These are phyloP conservation scores for Wickerhamiella slavikovae DNA, from an alignment of 805 yeast species.

Conservation along the genomic window DNA sequence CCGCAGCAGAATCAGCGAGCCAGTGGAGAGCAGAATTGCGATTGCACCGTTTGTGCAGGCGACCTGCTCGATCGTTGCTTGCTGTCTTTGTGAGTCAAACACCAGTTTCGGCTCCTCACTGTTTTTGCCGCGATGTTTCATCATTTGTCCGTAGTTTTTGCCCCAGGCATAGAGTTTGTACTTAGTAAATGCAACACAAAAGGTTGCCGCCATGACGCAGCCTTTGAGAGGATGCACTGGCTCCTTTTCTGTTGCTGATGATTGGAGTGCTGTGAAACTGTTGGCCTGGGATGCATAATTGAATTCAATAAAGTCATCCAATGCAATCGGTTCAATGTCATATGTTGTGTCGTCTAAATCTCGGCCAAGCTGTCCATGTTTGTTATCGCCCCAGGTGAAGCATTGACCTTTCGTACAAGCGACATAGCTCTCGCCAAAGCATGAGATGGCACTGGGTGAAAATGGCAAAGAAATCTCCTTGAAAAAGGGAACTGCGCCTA, in stretches of 20 bases:
- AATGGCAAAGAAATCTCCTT: too few relatives aligned
- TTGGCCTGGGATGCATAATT: slow-evolving; percentile 1
- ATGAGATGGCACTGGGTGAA: too few relatives aligned
- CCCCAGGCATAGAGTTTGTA: slow-evolving; percentile 11
- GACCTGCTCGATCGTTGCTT: slow-evolving; percentile 5
- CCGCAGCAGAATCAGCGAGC: slow-evolving; percentile 3
- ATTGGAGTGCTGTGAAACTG: slow-evolving; percentile 7
- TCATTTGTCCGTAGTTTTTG: slow-evolving; percentile 11
- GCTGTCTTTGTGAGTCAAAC: slow-evolving; percentile 1
- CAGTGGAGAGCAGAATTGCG: slow-evolving; percentile 6
- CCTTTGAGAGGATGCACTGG: slow-evolving; percentile 4
- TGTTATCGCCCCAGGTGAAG: slow-evolving; percentile 12
- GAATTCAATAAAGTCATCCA: slow-evolving; percentile 6
- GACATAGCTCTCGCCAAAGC: too few relatives aligned
- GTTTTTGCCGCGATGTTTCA: slow-evolving; percentile 2
- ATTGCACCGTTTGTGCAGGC: slow-evolving; percentile 7
- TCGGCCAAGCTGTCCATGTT: slow-evolving; percentile 9
- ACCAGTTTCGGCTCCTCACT: slow-evolving; percentile 7
- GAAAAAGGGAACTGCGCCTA: too few relatives aligned
- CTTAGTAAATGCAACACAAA: slow-evolving; percentile 2
- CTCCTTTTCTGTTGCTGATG: not conserved
- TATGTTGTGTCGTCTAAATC: slow-evolving; percentile 6
- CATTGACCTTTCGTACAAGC: too few relatives aligned
- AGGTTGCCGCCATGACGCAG: slow-evolving; percentile 1
- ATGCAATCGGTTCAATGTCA: slow-evolving; percentile 4